phyloP scores from a whole-genome alignment of 345 rosid genomes.

The Turritis glabra region DNA sequence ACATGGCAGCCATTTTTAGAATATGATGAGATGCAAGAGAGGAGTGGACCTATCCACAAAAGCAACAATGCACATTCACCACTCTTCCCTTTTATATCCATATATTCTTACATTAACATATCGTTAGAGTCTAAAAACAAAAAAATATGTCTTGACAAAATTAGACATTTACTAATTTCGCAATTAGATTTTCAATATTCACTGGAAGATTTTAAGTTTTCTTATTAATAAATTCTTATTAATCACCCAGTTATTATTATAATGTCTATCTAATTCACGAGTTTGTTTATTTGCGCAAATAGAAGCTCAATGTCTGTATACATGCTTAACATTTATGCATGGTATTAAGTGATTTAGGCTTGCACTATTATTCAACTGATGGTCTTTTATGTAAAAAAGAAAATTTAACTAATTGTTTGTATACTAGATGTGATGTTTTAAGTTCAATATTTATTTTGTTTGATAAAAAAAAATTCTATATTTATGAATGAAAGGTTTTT shows the following conservation, averaged over 20 bases:
- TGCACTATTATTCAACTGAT: background rate
- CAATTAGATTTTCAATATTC: background rate
- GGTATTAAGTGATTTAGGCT: background rate
- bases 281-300: background rate
- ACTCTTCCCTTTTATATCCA: slow-evolving; percentile 10
- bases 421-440: background rate
- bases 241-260: background rate
- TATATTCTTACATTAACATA: background rate
- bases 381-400: background rate
- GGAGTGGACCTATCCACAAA: slow-evolving; percentile 28
- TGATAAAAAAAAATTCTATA: background rate
- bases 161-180: background rate
- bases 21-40: slow-evolving; percentile 32
- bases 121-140: background rate
- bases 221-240: background rate
- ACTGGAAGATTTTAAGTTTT: background rate
- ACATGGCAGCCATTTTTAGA: slow-evolving; percentile 35
- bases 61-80: slow-evolving; percentile 21
- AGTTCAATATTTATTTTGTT: too few relatives aligned
- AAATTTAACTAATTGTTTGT: too few relatives aligned
- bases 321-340: background rate
- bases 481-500: background rate
- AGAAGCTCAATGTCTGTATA: background rate
- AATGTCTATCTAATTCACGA: background rate
- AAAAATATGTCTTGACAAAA: slow-evolving; percentile 24